phyloP scores from a whole-genome alignment of 202 grass and related monocot species.

The Dendrocalamus latiflorus region DNA sequence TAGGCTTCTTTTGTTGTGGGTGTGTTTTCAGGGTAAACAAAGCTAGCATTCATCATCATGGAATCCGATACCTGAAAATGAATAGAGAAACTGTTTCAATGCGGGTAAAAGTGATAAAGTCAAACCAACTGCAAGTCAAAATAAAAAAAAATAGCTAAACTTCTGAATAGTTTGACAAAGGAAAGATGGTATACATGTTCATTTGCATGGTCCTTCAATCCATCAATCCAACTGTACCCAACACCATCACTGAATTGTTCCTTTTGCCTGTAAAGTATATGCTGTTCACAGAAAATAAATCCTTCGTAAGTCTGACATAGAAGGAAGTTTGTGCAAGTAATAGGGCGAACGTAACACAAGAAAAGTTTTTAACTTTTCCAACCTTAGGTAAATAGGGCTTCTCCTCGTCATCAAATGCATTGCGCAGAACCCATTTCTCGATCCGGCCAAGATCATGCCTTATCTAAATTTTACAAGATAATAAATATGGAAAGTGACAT shows the following conservation, averaged over 20 bases:
- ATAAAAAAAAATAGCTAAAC: not conserved
- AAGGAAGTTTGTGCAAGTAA: constrained; percentile 5
- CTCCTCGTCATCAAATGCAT: constrained; percentile 91
- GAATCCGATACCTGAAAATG: constrained; percentile 74
- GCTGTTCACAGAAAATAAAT: constrained; percentile 52
- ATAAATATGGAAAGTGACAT: not conserved
- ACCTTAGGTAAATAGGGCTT: constrained; percentile 97
- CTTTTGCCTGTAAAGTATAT: constrained; percentile 97
- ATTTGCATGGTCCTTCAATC: constrained; percentile 85
- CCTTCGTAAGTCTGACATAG: not conserved
- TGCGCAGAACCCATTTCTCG: constrained; percentile 96
- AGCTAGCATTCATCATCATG: constrained; percentile 89
- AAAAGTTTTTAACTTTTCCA: not conserved
- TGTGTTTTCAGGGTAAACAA: constrained; percentile 96
- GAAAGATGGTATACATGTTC: constrained; percentile 59
- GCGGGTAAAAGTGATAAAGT: not conserved
- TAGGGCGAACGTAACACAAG: not conserved
- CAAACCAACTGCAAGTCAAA: constrained; percentile 3
- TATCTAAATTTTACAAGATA: constrained; percentile 28
- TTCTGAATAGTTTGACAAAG: constrained; percentile 10
- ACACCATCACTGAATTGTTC: constrained; percentile 99
- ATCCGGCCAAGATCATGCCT: no score
- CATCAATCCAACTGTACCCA: constrained; percentile 98
- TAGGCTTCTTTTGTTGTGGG: constrained; percentile 96
- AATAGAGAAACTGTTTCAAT: constrained; percentile 2